Conservation (phyloP, 352 stramenopile species). For the Phytophthora pluvialis region DNA sequence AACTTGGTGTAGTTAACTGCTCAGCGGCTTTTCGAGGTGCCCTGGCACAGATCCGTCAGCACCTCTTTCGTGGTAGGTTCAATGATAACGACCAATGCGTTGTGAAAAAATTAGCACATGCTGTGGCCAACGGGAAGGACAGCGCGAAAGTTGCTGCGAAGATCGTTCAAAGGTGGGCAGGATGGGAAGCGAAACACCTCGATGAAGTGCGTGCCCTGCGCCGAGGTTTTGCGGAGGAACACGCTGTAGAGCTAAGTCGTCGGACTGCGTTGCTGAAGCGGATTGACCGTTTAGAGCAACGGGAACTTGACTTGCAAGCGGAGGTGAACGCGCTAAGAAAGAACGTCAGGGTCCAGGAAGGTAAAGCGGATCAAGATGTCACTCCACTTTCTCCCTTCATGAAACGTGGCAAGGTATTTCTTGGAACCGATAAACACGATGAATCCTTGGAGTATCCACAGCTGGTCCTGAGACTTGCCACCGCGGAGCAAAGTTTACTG, state of each 20-base stretch:
- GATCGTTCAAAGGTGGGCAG: conserved; percentile 38
- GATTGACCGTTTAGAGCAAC: conserved; percentile 23
- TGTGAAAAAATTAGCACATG: conserved; percentile 12
- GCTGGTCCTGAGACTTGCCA: conserved; percentile 28
- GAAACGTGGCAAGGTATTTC: neutral
- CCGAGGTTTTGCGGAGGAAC: conserved; percentile 28
- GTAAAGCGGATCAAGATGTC: neutral
- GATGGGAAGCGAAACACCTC: conserved; percentile 36
- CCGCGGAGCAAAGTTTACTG: conserved; percentile 29
- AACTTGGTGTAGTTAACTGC: conserved; percentile 6
- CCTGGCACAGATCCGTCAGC: conserved; percentile 23
- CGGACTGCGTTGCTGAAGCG: conserved; percentile 15
- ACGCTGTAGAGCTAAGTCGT: conserved; percentile 12
- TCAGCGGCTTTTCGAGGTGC: conserved; percentile 18
- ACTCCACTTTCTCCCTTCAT: neutral
- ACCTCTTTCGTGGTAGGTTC: neutral
- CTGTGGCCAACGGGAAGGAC: conserved; percentile 13
- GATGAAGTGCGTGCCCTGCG: conserved; percentile 29
- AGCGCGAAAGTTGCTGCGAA: conserved; percentile 30
- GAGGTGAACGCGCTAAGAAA: conserved; percentile 30
- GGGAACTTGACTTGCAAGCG: conserved; percentile 30
- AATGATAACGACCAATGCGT: neutral
- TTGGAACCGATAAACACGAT: neutral
- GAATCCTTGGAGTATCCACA: conserved; percentile 29
- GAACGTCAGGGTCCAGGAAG: neutral